phyloP scores from a whole-genome alignment of 2,329 filamentous ascomycete genomes.

The Diaporthe humulicola region DNA sequence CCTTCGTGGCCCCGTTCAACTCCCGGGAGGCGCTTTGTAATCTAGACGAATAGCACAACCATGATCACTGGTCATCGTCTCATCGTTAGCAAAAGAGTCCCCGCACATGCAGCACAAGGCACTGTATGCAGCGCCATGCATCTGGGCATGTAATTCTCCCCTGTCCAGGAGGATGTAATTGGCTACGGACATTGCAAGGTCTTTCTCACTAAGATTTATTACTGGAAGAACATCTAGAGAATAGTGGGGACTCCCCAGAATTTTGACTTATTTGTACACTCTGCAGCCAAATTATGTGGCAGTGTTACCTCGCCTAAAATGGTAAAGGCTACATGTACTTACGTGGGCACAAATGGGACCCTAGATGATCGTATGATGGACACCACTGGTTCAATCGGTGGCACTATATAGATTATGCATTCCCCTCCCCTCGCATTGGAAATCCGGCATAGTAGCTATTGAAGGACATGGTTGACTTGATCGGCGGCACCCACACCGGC shows the following conservation, averaged over 20 bases:
- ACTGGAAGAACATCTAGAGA: neutral
- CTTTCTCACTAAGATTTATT: no score
- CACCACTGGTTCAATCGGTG: neutral
- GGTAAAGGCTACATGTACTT: neutral
- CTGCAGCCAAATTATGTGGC: neutral
- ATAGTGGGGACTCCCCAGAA: neutral
- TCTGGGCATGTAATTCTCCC: neutral
- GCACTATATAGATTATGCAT: neutral
- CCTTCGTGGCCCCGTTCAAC: no score
- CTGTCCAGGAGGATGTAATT: neutral
- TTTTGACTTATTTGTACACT: neutral
- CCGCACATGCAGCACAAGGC: neutral
- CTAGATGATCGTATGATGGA: neutral
- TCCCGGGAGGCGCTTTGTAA: neutral
- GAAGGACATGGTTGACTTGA: neutral
- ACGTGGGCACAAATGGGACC: conserved; percentile 1
- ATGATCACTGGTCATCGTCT: neutral
- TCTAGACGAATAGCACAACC: neutral
- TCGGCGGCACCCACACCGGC: neutral
- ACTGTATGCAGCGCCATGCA: neutral
- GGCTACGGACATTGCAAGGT: neutral
- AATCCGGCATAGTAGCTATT: neutral
- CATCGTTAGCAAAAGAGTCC: neutral
- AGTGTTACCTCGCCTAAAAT: neutral
- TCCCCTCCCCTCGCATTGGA: neutral